A percentile compares a stretch with the other conserved stretches of the same genome.
These are phyloP conservation scores for Coffea humblotiana DNA, from an alignment of 305 asterid genomes.

Conservation along the genomic window DNA sequence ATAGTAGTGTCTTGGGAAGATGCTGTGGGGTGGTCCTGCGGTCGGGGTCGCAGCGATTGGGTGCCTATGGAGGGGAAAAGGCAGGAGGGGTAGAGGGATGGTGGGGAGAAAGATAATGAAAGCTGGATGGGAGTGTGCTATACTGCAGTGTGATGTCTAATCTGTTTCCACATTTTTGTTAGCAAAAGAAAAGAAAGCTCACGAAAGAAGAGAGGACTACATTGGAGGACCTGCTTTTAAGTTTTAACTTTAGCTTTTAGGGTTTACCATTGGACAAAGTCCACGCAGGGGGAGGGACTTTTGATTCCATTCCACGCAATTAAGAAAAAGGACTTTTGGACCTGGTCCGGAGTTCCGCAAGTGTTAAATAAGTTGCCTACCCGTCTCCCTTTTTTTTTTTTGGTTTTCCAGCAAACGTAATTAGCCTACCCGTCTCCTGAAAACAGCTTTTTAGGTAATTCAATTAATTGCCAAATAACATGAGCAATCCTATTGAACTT, in stretches of 20 bases:
- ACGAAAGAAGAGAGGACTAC: background rate
- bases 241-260: slow-evolving; percentile 15
- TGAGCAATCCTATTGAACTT: too few relatives aligned
- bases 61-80: background rate
- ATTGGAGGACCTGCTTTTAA: slow-evolving; percentile 3
- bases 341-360: background rate
- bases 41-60: background rate
- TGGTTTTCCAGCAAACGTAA: too few relatives aligned
- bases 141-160: slow-evolving; percentile 18
- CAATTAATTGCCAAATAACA: background rate
- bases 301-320: slow-evolving; percentile 14
- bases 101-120: slow-evolving; percentile 2
- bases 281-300: slow-evolving; percentile 2
- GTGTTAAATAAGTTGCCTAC: background rate
- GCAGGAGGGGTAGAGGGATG: background rate
- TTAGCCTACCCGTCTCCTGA: background rate
- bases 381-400: too few relatives aligned
- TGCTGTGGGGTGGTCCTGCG: background rate
- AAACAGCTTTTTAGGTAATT: slow-evolving; percentile 3
- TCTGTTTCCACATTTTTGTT: slow-evolving; percentile 29
- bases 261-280: slow-evolving; percentile 16
- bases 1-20: background rate
- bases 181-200: slow-evolving; percentile 2
- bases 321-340: slow-evolving; percentile 2
- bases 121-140: background rate